These are phyloP conservation scores for Holtermanniella nyarrowii DNA, from an alignment of 768 basidiomycete species.

Conservation along the genomic window DNA sequence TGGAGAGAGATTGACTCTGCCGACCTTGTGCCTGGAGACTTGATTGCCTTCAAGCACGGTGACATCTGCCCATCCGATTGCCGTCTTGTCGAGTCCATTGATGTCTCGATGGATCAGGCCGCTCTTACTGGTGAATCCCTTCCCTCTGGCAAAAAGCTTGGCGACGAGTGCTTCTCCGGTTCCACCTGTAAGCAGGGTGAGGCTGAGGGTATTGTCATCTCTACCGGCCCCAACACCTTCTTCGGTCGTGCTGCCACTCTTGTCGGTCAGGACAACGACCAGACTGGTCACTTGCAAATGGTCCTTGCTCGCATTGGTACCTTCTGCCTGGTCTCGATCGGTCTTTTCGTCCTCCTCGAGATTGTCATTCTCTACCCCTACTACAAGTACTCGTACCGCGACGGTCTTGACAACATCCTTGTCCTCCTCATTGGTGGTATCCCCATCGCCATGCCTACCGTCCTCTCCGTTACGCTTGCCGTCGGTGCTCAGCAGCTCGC, in stretches of 20 bases:
- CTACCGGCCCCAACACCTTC: slow-evolving; percentile 89
- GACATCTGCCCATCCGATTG: slow-evolving; percentile 97
- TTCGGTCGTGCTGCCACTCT: slow-evolving; percentile 97
- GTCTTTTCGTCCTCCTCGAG: slow-evolving; percentile 88
- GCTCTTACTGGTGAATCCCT: slow-evolving; percentile 96
- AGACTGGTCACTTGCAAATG: slow-evolving; percentile 95
- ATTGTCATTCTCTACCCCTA: slow-evolving; percentile 88
- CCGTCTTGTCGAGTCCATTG: slow-evolving; percentile 90
- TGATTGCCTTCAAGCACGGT: slow-evolving; percentile 97
- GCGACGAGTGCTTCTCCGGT: slow-evolving; percentile 96
- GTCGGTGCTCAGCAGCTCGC: slow-evolving; percentile 98
- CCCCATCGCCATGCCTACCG: slow-evolving; percentile 99
- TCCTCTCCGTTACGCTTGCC: slow-evolving; percentile 93
- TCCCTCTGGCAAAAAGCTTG: slow-evolving; percentile 80
- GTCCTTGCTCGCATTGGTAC: slow-evolving; percentile 96
- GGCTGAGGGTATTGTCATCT: slow-evolving; percentile 96
- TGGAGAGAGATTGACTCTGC: slow-evolving; percentile 90
- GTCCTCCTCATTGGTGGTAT: slow-evolving; percentile 99
- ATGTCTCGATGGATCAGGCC: slow-evolving; percentile 96
- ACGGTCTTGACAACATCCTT: slow-evolving; percentile 92
- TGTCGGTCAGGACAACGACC: slow-evolving; percentile 94
- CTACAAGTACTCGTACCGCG: slow-evolving; percentile 82
- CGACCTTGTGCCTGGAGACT: slow-evolving; percentile 84
- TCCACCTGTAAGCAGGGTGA: slow-evolving; percentile 99
- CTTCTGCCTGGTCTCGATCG: slow-evolving; percentile 93